These are phyloP conservation scores for Rhodotorula graminis DNA, from an alignment of 768 basidiomycete genomes.

Conservation along the genomic window DNA sequence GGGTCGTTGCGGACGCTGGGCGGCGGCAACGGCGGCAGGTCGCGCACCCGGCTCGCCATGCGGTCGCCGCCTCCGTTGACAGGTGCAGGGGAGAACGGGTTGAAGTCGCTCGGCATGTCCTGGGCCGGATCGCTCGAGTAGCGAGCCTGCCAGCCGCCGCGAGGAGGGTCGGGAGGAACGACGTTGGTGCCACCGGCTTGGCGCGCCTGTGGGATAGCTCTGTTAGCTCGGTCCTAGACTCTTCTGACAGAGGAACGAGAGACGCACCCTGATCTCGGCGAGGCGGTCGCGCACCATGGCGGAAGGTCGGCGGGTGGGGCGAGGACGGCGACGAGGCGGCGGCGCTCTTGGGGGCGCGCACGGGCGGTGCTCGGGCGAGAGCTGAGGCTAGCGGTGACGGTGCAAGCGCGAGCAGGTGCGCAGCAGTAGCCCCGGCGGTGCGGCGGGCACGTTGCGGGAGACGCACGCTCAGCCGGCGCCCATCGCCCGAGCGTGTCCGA, in stretches of 20 bases:
- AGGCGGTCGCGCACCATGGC: conserved; percentile 23
- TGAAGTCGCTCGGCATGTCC: conserved; percentile 4
- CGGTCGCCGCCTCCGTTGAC: neutral
- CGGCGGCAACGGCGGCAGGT: neutral
- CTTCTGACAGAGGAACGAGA: neutral
- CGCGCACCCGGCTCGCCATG: neutral
- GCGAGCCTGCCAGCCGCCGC: neutral
- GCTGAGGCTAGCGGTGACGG: too few species aligned
- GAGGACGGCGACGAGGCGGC: neutral
- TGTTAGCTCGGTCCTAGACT: neutral
- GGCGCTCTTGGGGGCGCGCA: too few species aligned
- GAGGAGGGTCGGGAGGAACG: neutral
- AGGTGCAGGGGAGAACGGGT: neutral
- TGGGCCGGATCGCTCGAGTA: neutral
- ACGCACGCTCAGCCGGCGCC: too few species aligned
- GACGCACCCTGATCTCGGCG: conserved; percentile 18
- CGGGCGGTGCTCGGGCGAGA: too few species aligned
- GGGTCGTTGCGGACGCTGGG: neutral
- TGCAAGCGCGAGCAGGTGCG: too few species aligned
- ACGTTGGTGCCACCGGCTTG: neutral
- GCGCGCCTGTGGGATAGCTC: neutral
- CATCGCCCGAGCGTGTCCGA: too few species aligned
- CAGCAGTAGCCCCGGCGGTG: too few species aligned
- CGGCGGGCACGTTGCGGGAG: too few species aligned
- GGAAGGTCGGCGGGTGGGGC: too few species aligned